Base-by-base conservation (phyloP, 164 flowering plant genomes). In the Chloranthus sessilifolius region DNA sequence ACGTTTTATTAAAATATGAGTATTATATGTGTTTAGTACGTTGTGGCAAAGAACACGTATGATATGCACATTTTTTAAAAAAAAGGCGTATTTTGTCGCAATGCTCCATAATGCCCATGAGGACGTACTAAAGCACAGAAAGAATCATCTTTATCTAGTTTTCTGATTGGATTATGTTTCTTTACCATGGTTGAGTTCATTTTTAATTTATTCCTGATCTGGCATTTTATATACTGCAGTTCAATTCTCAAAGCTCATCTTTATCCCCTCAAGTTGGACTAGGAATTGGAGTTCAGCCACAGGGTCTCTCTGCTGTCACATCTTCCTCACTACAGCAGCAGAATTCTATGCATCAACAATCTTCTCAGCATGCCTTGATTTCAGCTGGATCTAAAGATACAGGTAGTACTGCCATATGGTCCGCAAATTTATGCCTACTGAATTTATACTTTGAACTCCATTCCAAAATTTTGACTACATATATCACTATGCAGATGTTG, bases 231-330 rank as follows among this genome's bases (percentile, higher is more conserved):
- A 22, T 15, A 19, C 14, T 69, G 60, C 84, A 83, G 95, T 85
- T 88, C 43, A 84, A 75, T 73, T 69, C 94, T 64, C 96, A 76
- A 68, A 79, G 77, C 62, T 65, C 88, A 45, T 52, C 87, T 33
- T 56, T 70, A 31, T 58, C 86, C 16, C 50, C 81, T 65, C 96
- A 79, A 74, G 75, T 67, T 73, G 83, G 92, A 59, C 50, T 81
- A 27, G 95, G 90, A 48, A 66, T 74, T 62, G 95, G 88, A 44
- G 72, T 72, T 40, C 95, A 79, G 58, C 58, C 82, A 14, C 53
- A 81, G 19, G 79, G 88, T 47, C 59, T 76, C 25, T 69, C 63
- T 56, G 50, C 68, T 62, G 65, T 66, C 41, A 51, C 81, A 37
- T 65, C 86, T 68, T 59, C 80, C 30, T 51, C 78, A 29, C 48